Evolutionary conservation across 805 yeast species (phyloP).

Genomic region (Zygotorulaspora sp.): DNA sequence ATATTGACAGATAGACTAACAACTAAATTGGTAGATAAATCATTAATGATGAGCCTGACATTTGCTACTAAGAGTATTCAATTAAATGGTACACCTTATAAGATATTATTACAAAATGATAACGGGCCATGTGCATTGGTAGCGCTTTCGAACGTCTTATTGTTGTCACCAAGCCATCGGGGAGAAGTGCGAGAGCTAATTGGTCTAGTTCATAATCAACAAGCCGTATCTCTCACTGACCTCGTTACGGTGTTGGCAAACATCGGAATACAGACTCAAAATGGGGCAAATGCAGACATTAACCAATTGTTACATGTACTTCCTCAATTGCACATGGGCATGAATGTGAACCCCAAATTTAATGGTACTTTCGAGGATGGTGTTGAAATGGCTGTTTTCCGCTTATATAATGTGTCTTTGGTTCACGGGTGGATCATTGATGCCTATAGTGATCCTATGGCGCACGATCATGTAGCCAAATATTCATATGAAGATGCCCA

Average conservation of each 20-base stretch:
- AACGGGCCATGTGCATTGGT: slow-evolving; percentile 90
- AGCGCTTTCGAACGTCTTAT: slow-evolving; percentile 66
- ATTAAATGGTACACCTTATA: slow-evolving; percentile 37
- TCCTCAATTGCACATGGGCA: slow-evolving; percentile 65
- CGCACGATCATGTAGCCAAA: slow-evolving; percentile 36
- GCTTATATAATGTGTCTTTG: slow-evolving; percentile 52
- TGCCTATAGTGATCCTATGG: slow-evolving; percentile 35
- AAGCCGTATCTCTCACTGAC: slow-evolving; percentile 36
- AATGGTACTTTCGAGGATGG: slow-evolving; percentile 55
- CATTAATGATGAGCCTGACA: slow-evolving; percentile 18
- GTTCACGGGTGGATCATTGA: slow-evolving; percentile 84
- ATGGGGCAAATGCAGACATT: slow-evolving; percentile 32
- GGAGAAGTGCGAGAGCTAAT: slow-evolving; percentile 30
- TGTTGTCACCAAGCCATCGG: slow-evolving; percentile 42
- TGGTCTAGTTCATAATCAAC: slow-evolving; percentile 32
- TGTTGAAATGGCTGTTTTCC: slow-evolving; percentile 53
- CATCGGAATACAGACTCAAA: slow-evolving; percentile 36
- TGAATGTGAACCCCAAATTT: slow-evolving; percentile 67
- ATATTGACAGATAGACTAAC: no score
- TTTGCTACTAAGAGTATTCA: slow-evolving; percentile 25
- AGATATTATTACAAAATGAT: slow-evolving; percentile 66
- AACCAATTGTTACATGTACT: slow-evolving; percentile 48
- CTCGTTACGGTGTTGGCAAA: slow-evolving; percentile 51
- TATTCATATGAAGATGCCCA: slow-evolving; percentile 60
- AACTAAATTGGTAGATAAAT: no score